phyloP scores from a whole-genome alignment of 192 early-diverging fungal species.

The Funneliformis geosporum region DNA sequence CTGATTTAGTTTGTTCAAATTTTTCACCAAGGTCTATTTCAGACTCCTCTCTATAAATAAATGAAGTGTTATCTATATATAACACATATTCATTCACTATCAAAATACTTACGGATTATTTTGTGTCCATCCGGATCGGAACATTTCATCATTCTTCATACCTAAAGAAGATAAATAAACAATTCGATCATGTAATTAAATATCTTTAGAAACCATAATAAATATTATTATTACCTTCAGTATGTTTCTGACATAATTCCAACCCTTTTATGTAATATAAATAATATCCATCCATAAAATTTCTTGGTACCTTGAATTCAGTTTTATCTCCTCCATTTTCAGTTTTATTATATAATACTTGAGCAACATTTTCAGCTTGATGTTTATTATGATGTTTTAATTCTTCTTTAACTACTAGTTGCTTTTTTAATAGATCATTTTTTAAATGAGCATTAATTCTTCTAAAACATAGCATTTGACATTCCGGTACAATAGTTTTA shows the following conservation, averaged over 20 bases:
- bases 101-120: neutral
- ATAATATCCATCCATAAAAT: slow-evolving; percentile 43
- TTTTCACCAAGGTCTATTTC: slow-evolving; percentile 41
- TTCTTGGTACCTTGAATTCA: slow-evolving; percentile 12
- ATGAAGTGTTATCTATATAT: neutral
- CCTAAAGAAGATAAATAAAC: neutral
- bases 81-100: neutral
- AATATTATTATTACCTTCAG: slow-evolving; percentile 28
- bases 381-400: neutral
- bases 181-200: neutral
- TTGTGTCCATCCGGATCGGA: neutral
- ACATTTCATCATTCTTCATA: slow-evolving; percentile 29
- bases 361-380: neutral
- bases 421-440: neutral
- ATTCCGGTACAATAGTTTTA: slow-evolving; percentile 28
- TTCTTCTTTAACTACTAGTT: neutral
- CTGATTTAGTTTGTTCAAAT: slow-evolving; percentile 29
- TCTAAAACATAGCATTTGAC: slow-evolving; percentile 45
- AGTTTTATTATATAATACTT: neutral
- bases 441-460: slow-evolving; percentile 22
- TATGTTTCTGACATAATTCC: slow-evolving; percentile 33
- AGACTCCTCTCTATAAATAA: slow-evolving; percentile 31
- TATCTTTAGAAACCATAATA: neutral
- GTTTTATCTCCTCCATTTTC: slow-evolving; percentile 8
- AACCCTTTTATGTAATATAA: slow-evolving; percentile 33